Evolutionary conservation across 2,329 filamentous ascomycete species (phyloP).

Genomic region (Diaporthe australafricana): DNA sequence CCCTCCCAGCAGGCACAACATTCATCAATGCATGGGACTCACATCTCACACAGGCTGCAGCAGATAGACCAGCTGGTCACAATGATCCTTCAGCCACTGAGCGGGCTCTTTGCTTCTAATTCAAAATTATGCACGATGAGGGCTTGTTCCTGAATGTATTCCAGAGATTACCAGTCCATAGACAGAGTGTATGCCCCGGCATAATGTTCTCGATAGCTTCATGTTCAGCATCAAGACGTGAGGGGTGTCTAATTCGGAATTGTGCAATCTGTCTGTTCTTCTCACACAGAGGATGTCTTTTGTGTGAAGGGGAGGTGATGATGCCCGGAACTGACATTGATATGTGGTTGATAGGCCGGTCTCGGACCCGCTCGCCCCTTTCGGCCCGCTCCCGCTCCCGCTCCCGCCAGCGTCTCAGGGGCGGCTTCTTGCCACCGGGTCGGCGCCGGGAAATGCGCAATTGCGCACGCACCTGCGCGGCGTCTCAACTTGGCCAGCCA

Average conservation of each 20-base stretch:
- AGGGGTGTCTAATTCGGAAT: not conserved
- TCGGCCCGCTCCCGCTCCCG: conserved; percentile 11
- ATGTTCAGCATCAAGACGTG: not conserved
- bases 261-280: too few relatives aligned
- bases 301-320: too few relatives aligned
- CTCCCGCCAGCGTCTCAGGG: not conserved
- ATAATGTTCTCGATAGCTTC: not conserved
- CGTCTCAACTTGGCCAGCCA: not conserved
- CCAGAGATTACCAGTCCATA: not conserved
- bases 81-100: not conserved
- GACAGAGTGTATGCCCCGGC: not conserved
- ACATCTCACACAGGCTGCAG: not conserved
- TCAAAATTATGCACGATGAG: not conserved
- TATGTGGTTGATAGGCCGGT: not conserved
- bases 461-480: not conserved
- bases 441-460: conserved; percentile 8
- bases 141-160: not conserved
- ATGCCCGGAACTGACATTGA: not conserved
- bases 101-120: not conserved
- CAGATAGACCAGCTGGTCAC: not conserved
- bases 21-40: not conserved
- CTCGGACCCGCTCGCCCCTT: not conserved
- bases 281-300: not conserved
- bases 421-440: not conserved
- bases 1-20: not conserved